phyloP scores from a whole-genome alignment of 805 yeast genomes.

The Candida argentea region DNA sequence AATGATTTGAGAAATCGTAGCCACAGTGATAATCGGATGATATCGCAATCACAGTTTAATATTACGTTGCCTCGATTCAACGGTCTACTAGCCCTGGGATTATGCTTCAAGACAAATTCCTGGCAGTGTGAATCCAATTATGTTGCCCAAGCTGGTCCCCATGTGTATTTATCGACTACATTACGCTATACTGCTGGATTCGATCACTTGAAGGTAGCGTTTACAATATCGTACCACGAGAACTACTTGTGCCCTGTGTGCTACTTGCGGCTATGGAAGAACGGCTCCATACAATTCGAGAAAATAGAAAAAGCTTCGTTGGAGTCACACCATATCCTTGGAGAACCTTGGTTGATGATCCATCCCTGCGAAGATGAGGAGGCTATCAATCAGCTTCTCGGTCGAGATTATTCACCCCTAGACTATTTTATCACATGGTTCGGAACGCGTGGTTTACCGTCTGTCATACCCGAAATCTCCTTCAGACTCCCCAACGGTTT shows the following conservation, averaged over 20 bases:
- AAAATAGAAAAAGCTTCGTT: slow-evolving; percentile 1
- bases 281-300: too few species aligned
- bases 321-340: slow-evolving; percentile 5
- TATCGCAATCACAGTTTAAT: too few species aligned
- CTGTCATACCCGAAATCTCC: slow-evolving; percentile 6
- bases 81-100: too few species aligned
- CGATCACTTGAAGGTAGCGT: slow-evolving; percentile 7
- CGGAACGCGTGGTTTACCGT: slow-evolving; percentile 12
- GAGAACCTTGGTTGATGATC: slow-evolving; percentile 11
- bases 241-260: slow-evolving; percentile 23
- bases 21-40: too few species aligned
- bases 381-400: slow-evolving; percentile 8
- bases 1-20: too few species aligned
- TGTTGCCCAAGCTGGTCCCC: too few species aligned
- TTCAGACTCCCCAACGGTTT: too few species aligned
- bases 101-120: too few species aligned
- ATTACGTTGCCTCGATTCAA: too few species aligned
- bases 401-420: neutral
- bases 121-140: too few species aligned
- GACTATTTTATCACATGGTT: slow-evolving; percentile 10
- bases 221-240: slow-evolving; percentile 19
- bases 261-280: slow-evolving; percentile 10
- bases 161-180: slow-evolving; percentile 3
- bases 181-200: neutral
- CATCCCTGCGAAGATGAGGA: slow-evolving; percentile 23